Evolutionary conservation across 352 stramenopile species (phyloP).

Genomic region (Phytophthora syringae): DNA sequence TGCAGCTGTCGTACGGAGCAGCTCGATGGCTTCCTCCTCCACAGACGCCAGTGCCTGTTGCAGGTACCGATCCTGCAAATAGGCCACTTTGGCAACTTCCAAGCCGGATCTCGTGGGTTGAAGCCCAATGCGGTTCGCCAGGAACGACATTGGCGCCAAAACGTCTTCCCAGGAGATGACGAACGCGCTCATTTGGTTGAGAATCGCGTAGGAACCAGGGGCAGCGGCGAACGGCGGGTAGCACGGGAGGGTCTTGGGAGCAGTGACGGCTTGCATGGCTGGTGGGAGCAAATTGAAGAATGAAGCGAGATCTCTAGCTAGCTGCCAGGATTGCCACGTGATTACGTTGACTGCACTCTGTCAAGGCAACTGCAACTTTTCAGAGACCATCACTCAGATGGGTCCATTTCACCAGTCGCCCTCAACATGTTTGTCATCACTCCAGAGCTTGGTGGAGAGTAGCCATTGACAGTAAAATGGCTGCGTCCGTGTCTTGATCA

Average conservation of each 20-base stretch:
- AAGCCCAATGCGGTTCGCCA: slow-evolving; percentile 50
- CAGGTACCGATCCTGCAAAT: slow-evolving; percentile 51
- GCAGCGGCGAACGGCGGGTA: slow-evolving; percentile 18
- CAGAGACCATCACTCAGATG: slow-evolving; percentile 28
- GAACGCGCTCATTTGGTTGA: slow-evolving; percentile 28
- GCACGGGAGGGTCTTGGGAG: slow-evolving; percentile 15
- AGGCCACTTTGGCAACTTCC: slow-evolving; percentile 31
- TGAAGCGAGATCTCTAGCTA: background rate
- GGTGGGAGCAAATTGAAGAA: slow-evolving; percentile 18
- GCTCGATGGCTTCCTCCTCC: slow-evolving; percentile 57
- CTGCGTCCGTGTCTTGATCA: slow-evolving; percentile 21
- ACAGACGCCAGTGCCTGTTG: slow-evolving; percentile 58
- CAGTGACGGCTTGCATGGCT: slow-evolving; percentile 15
- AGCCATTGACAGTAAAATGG: slow-evolving; percentile 35
- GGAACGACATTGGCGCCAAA: slow-evolving; percentile 50
- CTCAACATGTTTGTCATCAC: background rate
- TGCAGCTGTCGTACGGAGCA: slow-evolving; percentile 42
- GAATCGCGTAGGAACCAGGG: background rate
- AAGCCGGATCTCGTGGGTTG: slow-evolving; percentile 40
- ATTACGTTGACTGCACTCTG: background rate
- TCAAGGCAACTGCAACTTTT: slow-evolving; percentile 23
- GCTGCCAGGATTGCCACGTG: background rate
- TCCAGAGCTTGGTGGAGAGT: slow-evolving; percentile 9
- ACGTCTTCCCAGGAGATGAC: slow-evolving; percentile 72
- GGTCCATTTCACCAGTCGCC: slow-evolving; percentile 18